phyloP scores from a whole-genome alignment of 1,284 basidiomycete species.

The Trichosporon asahii region DNA sequence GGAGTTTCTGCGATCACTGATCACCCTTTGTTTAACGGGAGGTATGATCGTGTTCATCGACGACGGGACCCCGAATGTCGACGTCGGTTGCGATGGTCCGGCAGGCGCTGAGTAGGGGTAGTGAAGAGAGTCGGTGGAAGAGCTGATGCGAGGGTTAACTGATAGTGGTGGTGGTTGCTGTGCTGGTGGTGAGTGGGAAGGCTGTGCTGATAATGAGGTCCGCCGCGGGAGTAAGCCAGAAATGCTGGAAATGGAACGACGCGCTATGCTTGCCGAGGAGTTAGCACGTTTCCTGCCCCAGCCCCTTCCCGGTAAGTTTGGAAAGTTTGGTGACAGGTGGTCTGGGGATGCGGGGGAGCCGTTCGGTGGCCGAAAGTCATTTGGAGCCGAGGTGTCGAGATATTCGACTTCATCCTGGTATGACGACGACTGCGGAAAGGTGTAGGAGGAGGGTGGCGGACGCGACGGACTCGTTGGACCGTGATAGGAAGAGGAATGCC shows the following conservation, averaged over 20 bases:
- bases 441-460: neutral
- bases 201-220: neutral
- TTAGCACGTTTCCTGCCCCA: constrained; percentile 3
- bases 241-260: neutral
- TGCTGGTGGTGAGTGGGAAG: neutral
- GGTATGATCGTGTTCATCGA: neutral
- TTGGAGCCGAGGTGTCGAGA: neutral
- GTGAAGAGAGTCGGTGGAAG: neutral
- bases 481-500: neutral
- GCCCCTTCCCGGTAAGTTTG: neutral
- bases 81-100: neutral
- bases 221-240: neutral
- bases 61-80: neutral
- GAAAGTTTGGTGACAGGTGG: neutral
- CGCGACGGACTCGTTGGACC: neutral
- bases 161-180: neutral
- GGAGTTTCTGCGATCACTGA: neutral
- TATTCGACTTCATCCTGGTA: neutral
- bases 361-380: neutral
- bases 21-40: constrained; percentile 1
- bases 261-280: neutral
- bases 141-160: neutral
- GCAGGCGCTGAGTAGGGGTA: neutral
- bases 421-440: neutral
- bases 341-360: neutral